Conservation (phyloP, 192 early-diverging fungal genomes). For the Glomus cerebriforme region DNA sequence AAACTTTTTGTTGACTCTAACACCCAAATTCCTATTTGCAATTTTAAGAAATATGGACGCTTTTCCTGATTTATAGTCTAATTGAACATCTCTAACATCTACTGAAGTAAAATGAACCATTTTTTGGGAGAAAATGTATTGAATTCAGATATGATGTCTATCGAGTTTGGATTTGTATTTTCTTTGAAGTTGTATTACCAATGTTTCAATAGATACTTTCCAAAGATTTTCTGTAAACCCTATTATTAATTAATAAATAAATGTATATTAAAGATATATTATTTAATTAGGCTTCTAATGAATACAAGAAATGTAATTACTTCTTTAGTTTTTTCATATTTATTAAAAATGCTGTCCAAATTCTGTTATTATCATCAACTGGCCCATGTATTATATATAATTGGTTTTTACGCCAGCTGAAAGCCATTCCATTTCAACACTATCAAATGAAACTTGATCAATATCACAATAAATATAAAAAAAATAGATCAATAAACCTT, state of each 20-base stretch:
- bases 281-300: not conserved
- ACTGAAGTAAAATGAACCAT: conserved; percentile 72
- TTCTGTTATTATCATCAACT: conserved; percentile 47
- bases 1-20: conserved; percentile 55
- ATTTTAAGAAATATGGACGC: conserved; percentile 73
- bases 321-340: conserved; percentile 71
- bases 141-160: conserved; percentile 54
- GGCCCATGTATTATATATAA: conserved; percentile 76
- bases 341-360: conserved; percentile 81
- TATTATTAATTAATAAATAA: conserved; percentile 59
- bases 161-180: conserved; percentile 59
- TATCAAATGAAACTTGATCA: not conserved
- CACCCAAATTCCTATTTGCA: conserved; percentile 59
- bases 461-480: not conserved
- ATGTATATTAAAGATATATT: conserved; percentile 51
- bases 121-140: conserved; percentile 65
- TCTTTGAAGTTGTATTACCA: conserved; percentile 68
- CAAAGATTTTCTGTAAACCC: conserved; percentile 80
- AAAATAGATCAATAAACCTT: not conserved
- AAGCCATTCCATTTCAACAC: conserved; percentile 71
- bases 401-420: conserved; percentile 87
- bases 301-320: conserved; percentile 59
- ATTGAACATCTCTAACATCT: conserved; percentile 55
- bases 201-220: conserved; percentile 58
- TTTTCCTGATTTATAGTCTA: conserved; percentile 42